Conservation (phyloP, 805 yeast species). For the Candida xyloterini region DNA sequence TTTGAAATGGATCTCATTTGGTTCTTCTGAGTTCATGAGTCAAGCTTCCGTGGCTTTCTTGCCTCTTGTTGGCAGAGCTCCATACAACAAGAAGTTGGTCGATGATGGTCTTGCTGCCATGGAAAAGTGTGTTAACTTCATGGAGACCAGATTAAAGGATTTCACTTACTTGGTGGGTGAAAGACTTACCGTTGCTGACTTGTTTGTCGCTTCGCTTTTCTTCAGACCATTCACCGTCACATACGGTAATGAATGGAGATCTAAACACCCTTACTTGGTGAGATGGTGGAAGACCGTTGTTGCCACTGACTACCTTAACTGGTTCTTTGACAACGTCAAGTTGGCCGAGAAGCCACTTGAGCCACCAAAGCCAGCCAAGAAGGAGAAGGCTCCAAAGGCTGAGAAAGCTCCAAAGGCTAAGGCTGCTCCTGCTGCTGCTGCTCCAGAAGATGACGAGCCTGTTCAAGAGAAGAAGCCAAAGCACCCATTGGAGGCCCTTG, state of each 20-base stretch:
- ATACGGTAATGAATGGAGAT: constrained; percentile 51
- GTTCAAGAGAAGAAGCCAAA: constrained; percentile 71
- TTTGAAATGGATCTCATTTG: constrained; percentile 74
- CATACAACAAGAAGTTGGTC: constrained; percentile 71
- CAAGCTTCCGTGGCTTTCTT: constrained; percentile 48
- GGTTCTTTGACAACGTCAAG: constrained; percentile 48
- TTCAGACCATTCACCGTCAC: constrained; percentile 46
- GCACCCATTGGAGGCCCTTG: constrained; percentile 88
- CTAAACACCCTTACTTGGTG: constrained; percentile 44
- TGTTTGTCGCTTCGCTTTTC: constrained; percentile 41
- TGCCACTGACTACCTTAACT: constrained; percentile 46
- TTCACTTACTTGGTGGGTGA: constrained; percentile 48
- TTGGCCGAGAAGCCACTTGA: constrained; percentile 66
- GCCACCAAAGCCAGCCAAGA: constrained; percentile 63
- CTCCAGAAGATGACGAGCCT: constrained; percentile 36
- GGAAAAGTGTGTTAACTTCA: constrained; percentile 38
- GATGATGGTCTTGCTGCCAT: constrained; percentile 34
- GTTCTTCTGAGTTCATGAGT: constrained; percentile 63
- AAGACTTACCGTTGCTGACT: constrained; percentile 44
- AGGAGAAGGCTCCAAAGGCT: constrained; percentile 57
- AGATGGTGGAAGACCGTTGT: constrained; percentile 52
- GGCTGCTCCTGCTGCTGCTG: constrained; percentile 31
- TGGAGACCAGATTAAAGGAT: constrained; percentile 53
- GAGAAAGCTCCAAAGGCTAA: constrained; percentile 34
- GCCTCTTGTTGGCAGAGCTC: constrained; percentile 60